Evolutionary conservation across 305 asterid genomes (phyloP).

Genomic region (Fraxinus paxiana): DNA sequence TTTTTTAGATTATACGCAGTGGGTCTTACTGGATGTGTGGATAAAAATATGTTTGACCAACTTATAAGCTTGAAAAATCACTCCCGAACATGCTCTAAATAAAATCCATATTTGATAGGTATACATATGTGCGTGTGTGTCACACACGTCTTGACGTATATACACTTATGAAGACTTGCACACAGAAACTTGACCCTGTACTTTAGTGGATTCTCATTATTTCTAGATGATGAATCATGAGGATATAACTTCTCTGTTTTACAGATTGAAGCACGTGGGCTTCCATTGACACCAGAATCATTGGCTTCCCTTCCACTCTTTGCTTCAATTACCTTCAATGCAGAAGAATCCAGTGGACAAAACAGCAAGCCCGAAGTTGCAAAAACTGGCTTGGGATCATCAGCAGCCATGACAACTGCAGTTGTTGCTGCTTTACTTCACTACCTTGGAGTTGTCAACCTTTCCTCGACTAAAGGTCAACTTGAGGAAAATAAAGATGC

Average conservation of each 20-base stretch:
- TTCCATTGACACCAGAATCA: conserved; percentile 76
- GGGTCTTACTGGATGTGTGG: not conserved
- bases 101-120: not conserved
- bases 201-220: not conserved
- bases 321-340: conserved; percentile 71
- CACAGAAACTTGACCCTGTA: not conserved
- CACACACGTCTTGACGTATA: not conserved
- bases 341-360: conserved; percentile 63
- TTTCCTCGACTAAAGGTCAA: conserved; percentile 44
- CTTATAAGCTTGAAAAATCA: not conserved
- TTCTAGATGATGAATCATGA: not conserved
- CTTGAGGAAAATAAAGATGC: conserved; percentile 32
- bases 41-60: not conserved
- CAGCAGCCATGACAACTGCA: conserved; percentile 99
- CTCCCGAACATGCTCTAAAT: not conserved
- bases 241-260: conserved; percentile 18
- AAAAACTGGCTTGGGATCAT: conserved; percentile 94
- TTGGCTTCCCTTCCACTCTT: conserved; percentile 87
- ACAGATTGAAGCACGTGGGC: conserved; percentile 86
- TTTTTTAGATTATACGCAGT: not conserved
- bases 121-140: not conserved
- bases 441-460: conserved; percentile 75
- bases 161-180: not conserved
- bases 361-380: conserved; percentile 88
- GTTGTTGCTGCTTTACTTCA: conserved; percentile 84